Evolutionary conservation across 179 eudicot species (phyloP), one percentile per base, ranked within the genome.

Genomic region (Beta macrorhiza): DNA sequence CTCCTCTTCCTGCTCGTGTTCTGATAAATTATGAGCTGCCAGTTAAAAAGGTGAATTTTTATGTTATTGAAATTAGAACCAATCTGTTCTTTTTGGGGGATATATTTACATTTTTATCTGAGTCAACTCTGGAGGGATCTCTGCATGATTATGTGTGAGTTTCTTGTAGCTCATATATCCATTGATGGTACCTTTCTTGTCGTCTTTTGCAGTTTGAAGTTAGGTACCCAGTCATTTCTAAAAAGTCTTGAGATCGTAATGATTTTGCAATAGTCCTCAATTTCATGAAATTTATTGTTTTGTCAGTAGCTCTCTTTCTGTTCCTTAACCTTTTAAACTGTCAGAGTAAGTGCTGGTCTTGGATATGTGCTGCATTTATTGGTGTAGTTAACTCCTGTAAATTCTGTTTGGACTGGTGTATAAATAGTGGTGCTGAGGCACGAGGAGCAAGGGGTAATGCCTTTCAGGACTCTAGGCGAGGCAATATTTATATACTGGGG

Each of bases 21-120:
- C 81, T 96, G 79, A 91, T 96, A 78, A 96, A 94, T 78, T 96
- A 94, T 82, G 98, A 94, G 86, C 79, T 96, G 53, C 98, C 98
- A 29, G 57, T 86, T 13, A 94, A 94, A 87, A 96, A 92, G 97
- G 98, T 93, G 75, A 68, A 49, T 17, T 42, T 56, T n/a, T 15
- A 16, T 53, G 47, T 44, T 56, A 58, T 5, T 17, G 8, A 4
- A 22, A 44, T 82, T 5, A 17, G 15, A 56, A 15, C 80, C 51
- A 47, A 32, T 67, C 63, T 49, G 51, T 52, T 53, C 7, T 55
- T 5, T 37, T 73, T 79, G 62, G 65, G 53, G 17, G 17, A 22
- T 73, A 22, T 73, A 13, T 72, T 47, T 49, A 22, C 14, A 22
- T 73, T 62, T 53, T 13, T 62, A 53, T 73, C 13, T 22, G 19